These are phyloP conservation scores for Hypericum perforatum DNA, from an alignment of 345 rosid genomes.

Conservation along the genomic window DNA sequence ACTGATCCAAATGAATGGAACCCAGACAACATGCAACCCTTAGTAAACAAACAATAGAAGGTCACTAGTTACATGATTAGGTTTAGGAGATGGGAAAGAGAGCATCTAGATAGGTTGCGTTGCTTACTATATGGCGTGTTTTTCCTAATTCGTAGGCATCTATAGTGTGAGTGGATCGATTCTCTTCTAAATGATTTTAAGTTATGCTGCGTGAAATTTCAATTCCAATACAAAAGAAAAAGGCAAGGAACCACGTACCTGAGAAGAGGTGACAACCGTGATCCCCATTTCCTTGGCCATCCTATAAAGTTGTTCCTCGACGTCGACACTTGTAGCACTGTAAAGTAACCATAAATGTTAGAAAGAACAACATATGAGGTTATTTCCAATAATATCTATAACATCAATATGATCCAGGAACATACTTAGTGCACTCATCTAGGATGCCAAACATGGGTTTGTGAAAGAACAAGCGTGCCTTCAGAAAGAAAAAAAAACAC, in stretches of 20 bases:
- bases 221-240: background rate
- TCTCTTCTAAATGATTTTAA: background rate
- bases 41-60: no score
- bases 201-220: background rate
- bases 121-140: no score
- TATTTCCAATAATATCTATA: background rate
- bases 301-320: slow-evolving; percentile 90
- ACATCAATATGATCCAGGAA: slow-evolving; percentile 5
- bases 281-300: slow-evolving; percentile 74
- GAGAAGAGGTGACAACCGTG: slow-evolving; percentile 89
- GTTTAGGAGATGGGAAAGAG: no score
- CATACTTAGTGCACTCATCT: slow-evolving; percentile 97
- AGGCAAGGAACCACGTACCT: slow-evolving; percentile 33
- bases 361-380: background rate
- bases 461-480: slow-evolving; percentile 97
- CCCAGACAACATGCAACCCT: no score
- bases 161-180: no score
- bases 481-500: slow-evolving; percentile 14
- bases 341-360: slow-evolving; percentile 12
- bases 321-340: slow-evolving; percentile 94
- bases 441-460: slow-evolving; percentile 86
- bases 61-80: no score
- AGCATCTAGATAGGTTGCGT: no score
- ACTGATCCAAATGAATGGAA: no score
- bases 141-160: no score